phyloP scores from a whole-genome alignment of 768 basidiomycete genomes.

The Leccinum rimulosum region DNA sequence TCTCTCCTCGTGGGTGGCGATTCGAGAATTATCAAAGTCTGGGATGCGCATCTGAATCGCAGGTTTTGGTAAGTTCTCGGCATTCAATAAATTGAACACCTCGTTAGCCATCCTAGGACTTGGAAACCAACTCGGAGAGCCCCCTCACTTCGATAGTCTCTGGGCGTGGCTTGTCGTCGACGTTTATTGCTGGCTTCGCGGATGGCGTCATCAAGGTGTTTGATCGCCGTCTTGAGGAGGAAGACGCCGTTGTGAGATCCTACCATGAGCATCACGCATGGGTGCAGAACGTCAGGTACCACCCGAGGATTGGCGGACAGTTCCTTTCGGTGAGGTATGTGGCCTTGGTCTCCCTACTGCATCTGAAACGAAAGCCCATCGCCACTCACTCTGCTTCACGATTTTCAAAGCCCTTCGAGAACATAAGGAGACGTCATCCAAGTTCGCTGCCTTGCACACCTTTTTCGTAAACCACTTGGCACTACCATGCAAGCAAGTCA shows the following conservation, averaged over 20 bases:
- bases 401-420: constrained; percentile 62
- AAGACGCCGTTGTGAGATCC: constrained; percentile 76
- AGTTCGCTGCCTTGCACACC: constrained; percentile 13
- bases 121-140: constrained; percentile 87
- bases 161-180: constrained; percentile 71
- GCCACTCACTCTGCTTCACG: constrained; percentile 51
- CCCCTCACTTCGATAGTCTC: constrained; percentile 84
- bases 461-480: constrained; percentile 68
- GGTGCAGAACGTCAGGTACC: constrained; percentile 89
- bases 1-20: constrained; percentile 90
- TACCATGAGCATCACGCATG: constrained; percentile 81
- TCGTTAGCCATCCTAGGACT: constrained; percentile 51
- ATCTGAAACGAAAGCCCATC: not conserved
- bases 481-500: constrained; percentile 30
- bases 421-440: constrained; percentile 1
- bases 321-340: constrained; percentile 84
- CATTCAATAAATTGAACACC: not conserved
- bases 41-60: constrained; percentile 92
- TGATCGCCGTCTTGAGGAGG: constrained; percentile 83
- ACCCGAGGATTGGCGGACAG: constrained; percentile 64
- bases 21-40: constrained; percentile 81
- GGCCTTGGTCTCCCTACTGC: not conserved
- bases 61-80: constrained; percentile 54
- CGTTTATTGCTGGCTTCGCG: constrained; percentile 88
- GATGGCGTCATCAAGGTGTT: constrained; percentile 89